Percentiles rank a stretch among this genome's conserved stretches.
phyloP scores from a whole-genome alignment of 208 protist genomes.

The Hexamita inflata region DNA sequence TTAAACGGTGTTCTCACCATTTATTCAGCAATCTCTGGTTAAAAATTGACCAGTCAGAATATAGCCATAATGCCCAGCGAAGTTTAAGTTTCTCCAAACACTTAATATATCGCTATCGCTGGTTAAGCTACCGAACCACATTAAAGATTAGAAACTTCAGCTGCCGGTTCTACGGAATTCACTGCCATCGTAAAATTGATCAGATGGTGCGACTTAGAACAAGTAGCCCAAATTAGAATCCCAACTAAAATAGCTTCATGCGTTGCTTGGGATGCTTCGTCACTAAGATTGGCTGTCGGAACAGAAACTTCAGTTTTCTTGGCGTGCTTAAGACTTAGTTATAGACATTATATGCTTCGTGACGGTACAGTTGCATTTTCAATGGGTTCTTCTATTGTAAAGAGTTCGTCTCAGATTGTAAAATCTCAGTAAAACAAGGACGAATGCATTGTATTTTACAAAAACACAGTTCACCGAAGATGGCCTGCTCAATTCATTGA shows the following conservation, averaged over 20 bases:
- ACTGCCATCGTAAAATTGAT: not conserved
- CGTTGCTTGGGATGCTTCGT: not conserved
- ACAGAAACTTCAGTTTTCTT: not conserved
- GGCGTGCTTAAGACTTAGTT: not conserved
- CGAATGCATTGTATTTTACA: constrained; percentile 13
- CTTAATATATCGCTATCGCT: not conserved
- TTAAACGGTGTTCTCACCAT: not conserved
- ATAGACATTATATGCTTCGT: not conserved
- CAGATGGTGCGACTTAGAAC: not conserved
- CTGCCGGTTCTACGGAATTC: not conserved
- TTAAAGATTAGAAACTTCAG: not conserved
- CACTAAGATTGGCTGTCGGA: not conserved
- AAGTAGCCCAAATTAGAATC: not conserved
- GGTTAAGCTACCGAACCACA: not conserved
- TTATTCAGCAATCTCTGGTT: not conserved
- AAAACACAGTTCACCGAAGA: not conserved
- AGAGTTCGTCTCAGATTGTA: not conserved
- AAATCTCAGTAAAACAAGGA: not conserved
- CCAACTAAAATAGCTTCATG: not conserved
- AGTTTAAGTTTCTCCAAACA: constrained; percentile 10
- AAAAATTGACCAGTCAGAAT: not conserved
- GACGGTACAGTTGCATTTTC: constrained; percentile 22
- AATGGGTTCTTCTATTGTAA: not conserved
- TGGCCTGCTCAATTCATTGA: constrained; percentile 1
- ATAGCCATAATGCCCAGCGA: not conserved